Conservation (phyloP, 305 asterid species). For the Fraxinus velutina region DNA sequence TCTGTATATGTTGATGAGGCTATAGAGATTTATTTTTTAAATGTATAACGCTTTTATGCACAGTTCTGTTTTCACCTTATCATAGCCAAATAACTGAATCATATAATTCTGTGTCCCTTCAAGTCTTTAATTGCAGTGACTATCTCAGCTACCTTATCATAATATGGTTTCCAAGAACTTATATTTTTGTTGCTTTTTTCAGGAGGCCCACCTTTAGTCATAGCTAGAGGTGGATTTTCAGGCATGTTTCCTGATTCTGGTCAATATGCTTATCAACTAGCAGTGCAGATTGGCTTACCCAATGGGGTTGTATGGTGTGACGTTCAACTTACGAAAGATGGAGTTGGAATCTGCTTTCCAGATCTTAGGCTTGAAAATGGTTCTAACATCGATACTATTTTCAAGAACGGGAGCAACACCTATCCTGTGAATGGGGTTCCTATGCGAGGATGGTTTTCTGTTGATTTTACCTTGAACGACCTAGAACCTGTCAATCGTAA, state of each 20-base stretch:
- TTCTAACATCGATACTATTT: constrained; percentile 8
- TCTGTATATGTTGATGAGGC: not conserved
- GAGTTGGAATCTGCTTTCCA: constrained; percentile 52
- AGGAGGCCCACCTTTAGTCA: constrained; percentile 57
- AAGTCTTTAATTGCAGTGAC: not conserved
- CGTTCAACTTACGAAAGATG: constrained; percentile 66
- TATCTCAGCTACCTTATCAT: not conserved
- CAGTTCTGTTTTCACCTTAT: not conserved
- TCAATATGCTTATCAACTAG: constrained; percentile 31
- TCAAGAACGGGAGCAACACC: constrained; percentile 12
- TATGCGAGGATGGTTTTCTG: constrained; percentile 45
- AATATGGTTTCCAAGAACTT: not conserved
- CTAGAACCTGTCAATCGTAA: constrained; percentile 38
- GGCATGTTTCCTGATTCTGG: constrained; percentile 65
- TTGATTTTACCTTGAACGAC: constrained; percentile 46
- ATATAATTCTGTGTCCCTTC: not conserved
- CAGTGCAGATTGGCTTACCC: constrained; percentile 18
- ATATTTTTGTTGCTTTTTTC: constrained; percentile 21
- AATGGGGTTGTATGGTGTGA: constrained; percentile 47
- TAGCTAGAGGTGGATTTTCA: constrained; percentile 69
- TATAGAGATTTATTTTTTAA: not conserved
- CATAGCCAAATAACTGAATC: not conserved
- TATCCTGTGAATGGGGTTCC: constrained; percentile 50
- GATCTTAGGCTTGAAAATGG: constrained; percentile 48
- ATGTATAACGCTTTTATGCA: not conserved